Conservation (phyloP, 2,329 filamentous ascomycete genomes). For the Phaeophleospora eucalypticola region DNA sequence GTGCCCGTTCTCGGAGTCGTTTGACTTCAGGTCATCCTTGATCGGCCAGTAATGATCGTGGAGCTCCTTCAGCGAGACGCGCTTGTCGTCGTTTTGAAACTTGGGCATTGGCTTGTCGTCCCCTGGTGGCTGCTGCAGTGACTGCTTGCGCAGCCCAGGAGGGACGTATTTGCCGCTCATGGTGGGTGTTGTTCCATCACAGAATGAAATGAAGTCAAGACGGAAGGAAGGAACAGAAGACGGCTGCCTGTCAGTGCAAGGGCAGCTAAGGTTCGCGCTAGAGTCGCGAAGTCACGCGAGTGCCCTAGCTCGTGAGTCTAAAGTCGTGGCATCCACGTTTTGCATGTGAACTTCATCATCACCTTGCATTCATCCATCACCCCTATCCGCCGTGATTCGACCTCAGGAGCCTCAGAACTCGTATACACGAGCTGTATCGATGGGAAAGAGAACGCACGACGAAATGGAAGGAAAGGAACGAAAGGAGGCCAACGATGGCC, state of each 20-base stretch:
- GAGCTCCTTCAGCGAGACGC: background rate
- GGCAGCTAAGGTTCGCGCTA: background rate
- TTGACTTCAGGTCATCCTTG: background rate
- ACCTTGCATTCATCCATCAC: background rate
- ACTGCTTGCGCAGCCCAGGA: background rate
- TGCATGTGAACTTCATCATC: background rate
- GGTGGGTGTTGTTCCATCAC: background rate
- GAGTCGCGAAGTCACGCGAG: background rate
- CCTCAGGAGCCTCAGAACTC: no score
- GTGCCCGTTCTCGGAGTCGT: background rate
- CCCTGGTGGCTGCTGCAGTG: background rate
- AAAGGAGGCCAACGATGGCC: no score
- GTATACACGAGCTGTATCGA: no score
- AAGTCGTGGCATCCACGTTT: no score
- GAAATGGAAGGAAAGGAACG: slow-evolving; percentile 20
- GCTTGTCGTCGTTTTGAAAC: background rate
- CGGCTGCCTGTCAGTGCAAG: background rate
- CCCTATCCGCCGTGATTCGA: background rate
- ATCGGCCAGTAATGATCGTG: background rate
- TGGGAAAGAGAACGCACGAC: slow-evolving; percentile 17
- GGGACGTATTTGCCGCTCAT: background rate
- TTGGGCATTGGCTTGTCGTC: background rate
- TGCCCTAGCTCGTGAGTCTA: background rate
- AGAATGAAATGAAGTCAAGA: background rate
- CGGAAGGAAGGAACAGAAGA: background rate